phyloP scores from a whole-genome alignment of 139 green algal genomes.

The Tetradesmus lagerheimii region DNA sequence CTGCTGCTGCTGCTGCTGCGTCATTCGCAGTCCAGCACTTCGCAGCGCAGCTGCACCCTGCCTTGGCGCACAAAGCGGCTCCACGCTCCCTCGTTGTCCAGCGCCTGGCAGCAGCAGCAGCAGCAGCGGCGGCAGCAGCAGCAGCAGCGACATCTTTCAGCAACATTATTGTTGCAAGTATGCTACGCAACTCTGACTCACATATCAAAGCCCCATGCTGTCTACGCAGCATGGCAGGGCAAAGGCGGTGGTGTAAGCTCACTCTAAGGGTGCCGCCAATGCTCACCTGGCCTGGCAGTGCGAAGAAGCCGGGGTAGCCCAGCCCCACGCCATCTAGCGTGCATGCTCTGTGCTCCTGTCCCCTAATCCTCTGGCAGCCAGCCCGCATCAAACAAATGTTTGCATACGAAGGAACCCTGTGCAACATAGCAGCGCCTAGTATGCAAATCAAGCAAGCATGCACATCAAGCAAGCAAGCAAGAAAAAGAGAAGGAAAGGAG shows the following conservation, averaged over 20 bases:
- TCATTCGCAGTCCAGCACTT: slow-evolving; percentile 57
- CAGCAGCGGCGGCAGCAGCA: slow-evolving; percentile 37
- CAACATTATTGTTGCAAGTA: too few relatives aligned
- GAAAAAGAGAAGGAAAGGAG: too few relatives aligned
- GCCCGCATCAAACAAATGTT: not conserved
- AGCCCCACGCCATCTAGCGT: slow-evolving; percentile 38
- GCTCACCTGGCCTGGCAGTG: slow-evolving; percentile 29
- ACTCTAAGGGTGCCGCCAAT: not conserved
- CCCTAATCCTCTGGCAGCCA: not conserved
- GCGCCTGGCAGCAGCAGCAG: slow-evolving; percentile 29
- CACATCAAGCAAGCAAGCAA: too few relatives aligned
- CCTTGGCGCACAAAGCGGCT: slow-evolving; percentile 52
- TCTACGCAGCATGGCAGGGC: not conserved
- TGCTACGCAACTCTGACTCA: not conserved
- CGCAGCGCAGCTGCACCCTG: slow-evolving; percentile 48
- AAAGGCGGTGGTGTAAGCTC: not conserved
- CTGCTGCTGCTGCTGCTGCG: too few relatives aligned
- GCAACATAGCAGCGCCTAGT: not conserved
- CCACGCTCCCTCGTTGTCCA: slow-evolving; percentile 52
- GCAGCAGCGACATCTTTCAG: not conserved
- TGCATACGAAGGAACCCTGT: too few relatives aligned
- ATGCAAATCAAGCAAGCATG: too few relatives aligned
- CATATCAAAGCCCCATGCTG: not conserved
- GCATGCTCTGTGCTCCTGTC: too few relatives aligned
- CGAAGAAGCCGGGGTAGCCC: slow-evolving; percentile 38